Base-by-base conservation (phyloP, 495 filamentous ascomycete genomes). In the Penicillium riverlandense region DNA sequence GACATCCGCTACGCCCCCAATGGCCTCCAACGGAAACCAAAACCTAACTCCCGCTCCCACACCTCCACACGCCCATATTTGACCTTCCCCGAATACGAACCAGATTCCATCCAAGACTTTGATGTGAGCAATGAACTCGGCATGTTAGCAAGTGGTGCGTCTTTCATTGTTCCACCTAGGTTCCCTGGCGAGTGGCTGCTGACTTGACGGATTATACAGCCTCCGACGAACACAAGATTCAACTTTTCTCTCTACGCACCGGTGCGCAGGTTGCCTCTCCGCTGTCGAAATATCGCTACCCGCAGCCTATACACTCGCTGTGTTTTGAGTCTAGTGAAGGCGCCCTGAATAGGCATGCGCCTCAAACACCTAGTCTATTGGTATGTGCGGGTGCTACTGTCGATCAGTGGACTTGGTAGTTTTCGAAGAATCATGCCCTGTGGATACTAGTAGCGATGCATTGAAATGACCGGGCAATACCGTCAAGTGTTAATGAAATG, bases 381-480 rank as follows among this genome's bases (percentile, higher is more conserved):
- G 55, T 69, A 42, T 59, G 56, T 45, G 44, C 64, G 0, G 44
- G 63, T 37, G 55, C 50, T 1, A 54, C 45, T 7, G 61, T 72
- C 11, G 58, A 70, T 39, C 50, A 72, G 43, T 72, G 67, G 65
- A 57, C 39, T 2, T 72, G 69, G 69, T 70, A 42, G 50, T 39
- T 44, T 34, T 34, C 7, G 22, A 22, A 22, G 0, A 4, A 22
- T 6, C 22, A 4, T 22, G 22, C 2, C 22, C 22, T 4, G 22
- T 22, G 22, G 22, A 22, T 22, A 4, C 2, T 22, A 22, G 22
- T 22, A 22, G 22, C 22, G 22, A 43, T 43, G 55, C 45, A 52
- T 58, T 55, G 55, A 53, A 47, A 47, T 47, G 13, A 45, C 42
- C 33, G 10, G 36, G 13, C 28, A 44, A 7, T 13, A 39, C 3